These are phyloP conservation scores for Anthracocystis setariae DNA, from an alignment of 1,284 basidiomycete genomes.

Conservation along the genomic window DNA sequence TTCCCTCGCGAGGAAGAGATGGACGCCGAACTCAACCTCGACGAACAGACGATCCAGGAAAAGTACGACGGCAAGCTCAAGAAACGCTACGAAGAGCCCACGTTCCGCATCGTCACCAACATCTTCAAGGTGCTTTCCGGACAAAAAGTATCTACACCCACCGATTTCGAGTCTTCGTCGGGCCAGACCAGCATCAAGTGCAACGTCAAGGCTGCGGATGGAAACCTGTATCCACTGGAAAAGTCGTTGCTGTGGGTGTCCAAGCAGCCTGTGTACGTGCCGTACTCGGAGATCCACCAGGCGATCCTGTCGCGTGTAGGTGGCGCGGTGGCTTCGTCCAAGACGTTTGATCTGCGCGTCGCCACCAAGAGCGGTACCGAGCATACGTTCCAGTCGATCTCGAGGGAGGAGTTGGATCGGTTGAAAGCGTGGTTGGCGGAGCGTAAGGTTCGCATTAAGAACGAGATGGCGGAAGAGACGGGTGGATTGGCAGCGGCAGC, in stretches of 20 bases:
- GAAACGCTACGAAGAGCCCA: slow-evolving; percentile 90
- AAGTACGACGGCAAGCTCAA: slow-evolving; percentile 82
- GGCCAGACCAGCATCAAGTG: slow-evolving; percentile 80
- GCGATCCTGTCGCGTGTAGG: slow-evolving; percentile 93
- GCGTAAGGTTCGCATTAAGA: slow-evolving; percentile 93
- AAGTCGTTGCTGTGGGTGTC: slow-evolving; percentile 98
- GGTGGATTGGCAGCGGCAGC: slow-evolving; percentile 70
- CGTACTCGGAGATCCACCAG: slow-evolving; percentile 89
- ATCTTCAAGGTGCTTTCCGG: slow-evolving; percentile 90
- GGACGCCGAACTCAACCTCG: slow-evolving; percentile 92
- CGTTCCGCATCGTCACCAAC: slow-evolving; percentile 93
- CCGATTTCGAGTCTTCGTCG: slow-evolving; percentile 69
- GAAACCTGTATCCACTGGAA: slow-evolving; percentile 96
- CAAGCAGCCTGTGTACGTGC: slow-evolving; percentile 91
- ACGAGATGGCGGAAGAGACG: slow-evolving; percentile 89
- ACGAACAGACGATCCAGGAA: slow-evolving; percentile 72
- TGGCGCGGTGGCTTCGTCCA: slow-evolving; percentile 84
- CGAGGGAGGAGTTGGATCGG: slow-evolving; percentile 91
- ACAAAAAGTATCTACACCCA: slow-evolving; percentile 83
- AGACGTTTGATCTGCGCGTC: slow-evolving; percentile 94
- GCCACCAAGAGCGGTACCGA: slow-evolving; percentile 79
- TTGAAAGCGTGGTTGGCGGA: slow-evolving; percentile 85
- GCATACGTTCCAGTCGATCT: slow-evolving; percentile 82
- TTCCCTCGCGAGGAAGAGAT: slow-evolving; percentile 97
- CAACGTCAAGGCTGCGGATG: slow-evolving; percentile 96